Evolutionary conservation across 257 asterid species (phyloP), one percentile per base, ranked within the genome.

Genomic region (Fraxinus excelsior): DNA sequence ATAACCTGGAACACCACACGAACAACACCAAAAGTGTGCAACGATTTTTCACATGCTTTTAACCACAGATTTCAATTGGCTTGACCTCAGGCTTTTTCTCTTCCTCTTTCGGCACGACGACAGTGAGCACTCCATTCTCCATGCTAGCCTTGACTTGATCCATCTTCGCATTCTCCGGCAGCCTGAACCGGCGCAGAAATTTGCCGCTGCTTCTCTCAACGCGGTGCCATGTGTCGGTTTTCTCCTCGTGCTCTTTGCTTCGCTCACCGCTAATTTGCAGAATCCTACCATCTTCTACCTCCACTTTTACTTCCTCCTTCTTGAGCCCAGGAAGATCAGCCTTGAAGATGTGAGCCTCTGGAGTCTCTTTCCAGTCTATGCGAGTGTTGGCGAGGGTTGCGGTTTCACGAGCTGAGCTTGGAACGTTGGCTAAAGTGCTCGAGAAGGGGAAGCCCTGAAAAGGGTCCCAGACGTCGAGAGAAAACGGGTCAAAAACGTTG

Each of bases 401-500:
- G 2, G 80, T 70, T 32, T 80, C 76, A 0, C 70, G 76, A 3
- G 37, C 38, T 26, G 74, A 65, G 66, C 72, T 11, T 6, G 76
- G 66, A 31, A 14, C 42, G 31, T 32, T 32, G 67, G 76, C 32
- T 11, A 51, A 26, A 8, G 31, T 10, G 70, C 53, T n/a, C 40
- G 77, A 34, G 53, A 56, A 53, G 7, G 77, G 77, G 53, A 35
- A 32, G 34, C 71, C 76, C 64, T 77, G 62, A 4, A 70, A 38
- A 1, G 80, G 80, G 71, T 77, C 80, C 65, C 64, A 77, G 1
- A 77, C 32, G 58, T 70, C 72, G 8, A 70, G 75, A 5, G 71
- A 77, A 9, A 77, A 77, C 5, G 80, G 80, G 71, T 77, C 80
- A 46, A 37, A 77, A 0, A 70, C 76, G 76, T 77, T 70, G 80